phyloP scores from a whole-genome alignment of 106 monocot species.

The Dendrobium nobile region DNA sequence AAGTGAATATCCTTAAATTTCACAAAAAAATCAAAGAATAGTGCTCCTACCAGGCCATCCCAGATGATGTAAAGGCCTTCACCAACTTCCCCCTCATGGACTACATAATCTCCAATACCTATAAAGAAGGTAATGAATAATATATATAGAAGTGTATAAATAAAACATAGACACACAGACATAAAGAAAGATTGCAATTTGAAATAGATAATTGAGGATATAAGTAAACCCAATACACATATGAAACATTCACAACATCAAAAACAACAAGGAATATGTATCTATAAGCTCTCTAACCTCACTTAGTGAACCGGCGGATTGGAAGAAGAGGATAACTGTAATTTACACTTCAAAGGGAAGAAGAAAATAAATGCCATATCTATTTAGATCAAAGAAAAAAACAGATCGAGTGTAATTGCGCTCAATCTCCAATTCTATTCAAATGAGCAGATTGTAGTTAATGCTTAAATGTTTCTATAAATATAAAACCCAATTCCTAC shows the following conservation, averaged over 20 bases:
- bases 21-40: background rate
- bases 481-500: no score
- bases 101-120: conserved; percentile 70
- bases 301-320: no score
- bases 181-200: background rate
- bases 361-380: background rate
- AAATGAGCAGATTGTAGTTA: no score
- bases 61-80: conserved; percentile 74
- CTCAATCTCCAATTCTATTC: no score
- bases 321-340: background rate
- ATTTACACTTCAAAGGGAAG: background rate
- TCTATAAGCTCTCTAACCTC: background rate
- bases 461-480: no score
- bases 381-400: no score
- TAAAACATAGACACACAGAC: background rate
- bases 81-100: conserved; percentile 61
- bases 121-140: background rate
- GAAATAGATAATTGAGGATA: background rate
- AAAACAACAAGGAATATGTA: background rate
- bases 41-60: conserved; percentile 59
- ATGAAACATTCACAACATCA: background rate
- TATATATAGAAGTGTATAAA: background rate
- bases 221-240: background rate
- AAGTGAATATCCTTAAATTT: background rate
- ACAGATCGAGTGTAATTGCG: no score